Percentiles rank a stretch among this genome's conserved stretches.
phyloP scores from a whole-genome alignment of 164 flowering plant genomes.

The Cinnamomum micranthum region DNA sequence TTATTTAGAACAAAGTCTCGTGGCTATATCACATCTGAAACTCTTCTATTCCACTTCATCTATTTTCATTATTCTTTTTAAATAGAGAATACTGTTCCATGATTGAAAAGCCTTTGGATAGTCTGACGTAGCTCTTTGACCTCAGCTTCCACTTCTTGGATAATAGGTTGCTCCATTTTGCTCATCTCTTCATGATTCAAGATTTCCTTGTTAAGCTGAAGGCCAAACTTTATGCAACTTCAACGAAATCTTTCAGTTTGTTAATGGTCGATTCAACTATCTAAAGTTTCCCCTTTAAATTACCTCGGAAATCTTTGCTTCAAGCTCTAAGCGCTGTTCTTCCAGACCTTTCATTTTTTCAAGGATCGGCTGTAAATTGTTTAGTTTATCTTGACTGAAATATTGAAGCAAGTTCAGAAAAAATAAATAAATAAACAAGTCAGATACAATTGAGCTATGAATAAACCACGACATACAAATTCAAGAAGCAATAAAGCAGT shows the following conservation, averaged over 20 bases:
- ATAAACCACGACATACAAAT: too few species aligned
- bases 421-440: too few species aligned
- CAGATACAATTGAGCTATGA: too few species aligned
- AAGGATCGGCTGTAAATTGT: conserved; percentile 32
- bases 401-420: background rate
- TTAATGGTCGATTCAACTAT: too few species aligned
- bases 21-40: too few species aligned
- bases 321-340: conserved; percentile 42
- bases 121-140: conserved; percentile 62
- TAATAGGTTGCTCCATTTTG: conserved; percentile 67
- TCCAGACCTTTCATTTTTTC: conserved; percentile 42
- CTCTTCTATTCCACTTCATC: too few species aligned
- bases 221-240: background rate
- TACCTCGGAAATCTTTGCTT: conserved; percentile 61
- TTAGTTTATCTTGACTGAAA: conserved; percentile 31
- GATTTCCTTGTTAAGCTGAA: conserved; percentile 68
- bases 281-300: background rate
- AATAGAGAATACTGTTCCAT: background rate
- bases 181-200: conserved; percentile 40
- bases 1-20: background rate
- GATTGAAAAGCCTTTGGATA: conserved; percentile 27
- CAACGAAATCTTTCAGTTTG: background rate
- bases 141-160: conserved; percentile 58
- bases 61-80: too few species aligned
- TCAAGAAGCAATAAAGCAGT: too few species aligned